Base-by-base conservation (phyloP, 768 basidiomycete species). In the Collybia sp. region DNA sequence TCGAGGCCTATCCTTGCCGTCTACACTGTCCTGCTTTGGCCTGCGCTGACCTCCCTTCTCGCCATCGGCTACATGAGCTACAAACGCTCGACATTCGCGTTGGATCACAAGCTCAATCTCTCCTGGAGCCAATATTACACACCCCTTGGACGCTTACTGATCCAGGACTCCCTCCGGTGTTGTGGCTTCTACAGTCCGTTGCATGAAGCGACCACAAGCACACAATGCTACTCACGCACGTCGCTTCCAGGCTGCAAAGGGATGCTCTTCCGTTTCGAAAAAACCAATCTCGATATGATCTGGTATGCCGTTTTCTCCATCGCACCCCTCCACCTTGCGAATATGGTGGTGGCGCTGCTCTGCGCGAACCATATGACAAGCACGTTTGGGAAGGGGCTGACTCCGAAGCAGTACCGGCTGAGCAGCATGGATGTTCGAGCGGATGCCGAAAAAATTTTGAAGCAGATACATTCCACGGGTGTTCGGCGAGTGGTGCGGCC, bases 21-120 rank as follows among this genome's bases (percentile, higher is more conserved):
- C 44, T 88, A 88, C 67, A 68, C 77, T 17, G 61, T 88, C 40
- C 71, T 88, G 12, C 73, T 88, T 41, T 85, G 82, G 79, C 82
- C 84, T 2, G 71, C 72, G 1, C 64, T 85, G 46, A 57, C 76
- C 20, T 72, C 79, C 3, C 57, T 86, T 44, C 70, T 81, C 50
- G 70, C 77, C 5, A 69, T 85, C 46, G 83, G 82, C 25, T 86
- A 86, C 56, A 67, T 70, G n/a, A 65, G 76, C 15, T 87, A 85
- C 64, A 79, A 80, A 53, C 76, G 82, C 31, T 67, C 68, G 40
- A 66, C 75, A 0, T 79, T 83, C 56, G 65, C 81, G 30, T 71
- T 88, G 47, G 82, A 83, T 50, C 69, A 76, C 51, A 87, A 86
- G 61, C 68, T 86, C 37, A 79, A 82, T 57, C 66, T 80, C 48